Conservation (phyloP, 2,329 filamentous ascomycete genomes). For the Arachnomyces sp. region DNA sequence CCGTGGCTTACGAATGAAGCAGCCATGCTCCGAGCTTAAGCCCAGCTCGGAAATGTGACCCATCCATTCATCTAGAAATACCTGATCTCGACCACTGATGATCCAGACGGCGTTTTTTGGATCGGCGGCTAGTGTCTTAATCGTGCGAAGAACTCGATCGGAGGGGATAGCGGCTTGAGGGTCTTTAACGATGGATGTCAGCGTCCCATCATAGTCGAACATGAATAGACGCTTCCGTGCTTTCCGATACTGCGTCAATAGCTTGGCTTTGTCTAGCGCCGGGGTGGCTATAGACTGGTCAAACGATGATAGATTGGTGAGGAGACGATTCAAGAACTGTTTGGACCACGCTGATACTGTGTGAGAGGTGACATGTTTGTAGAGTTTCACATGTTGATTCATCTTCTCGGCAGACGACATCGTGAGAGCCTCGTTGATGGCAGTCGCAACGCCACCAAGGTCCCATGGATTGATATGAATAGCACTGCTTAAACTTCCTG, state of each 20-base stretch:
- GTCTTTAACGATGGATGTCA: conserved; percentile 91
- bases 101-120: conserved; percentile 91
- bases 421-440: conserved; percentile 72
- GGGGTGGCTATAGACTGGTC: conserved; percentile 72
- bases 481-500: conserved; percentile 73
- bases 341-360: conserved; percentile 82
- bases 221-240: conserved; percentile 82
- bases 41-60: conserved; percentile 84
- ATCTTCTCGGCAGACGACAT: conserved; percentile 62
- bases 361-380: conserved; percentile 75
- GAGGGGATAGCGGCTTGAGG: conserved; percentile 84
- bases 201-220: conserved; percentile 97
- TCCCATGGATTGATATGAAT: conserved; percentile 98
- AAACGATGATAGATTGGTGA: conserved; percentile 71
- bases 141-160: conserved; percentile 68
- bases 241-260: conserved; percentile 66
- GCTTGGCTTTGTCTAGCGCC: conserved; percentile 63
- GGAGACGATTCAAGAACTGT: conserved; percentile 68
- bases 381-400: conserved; percentile 65
- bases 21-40: conserved; percentile 95
- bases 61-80: conserved; percentile 82
- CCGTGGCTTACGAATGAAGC: conserved; percentile 80
- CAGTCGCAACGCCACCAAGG: conserved; percentile 70
- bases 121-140: conserved; percentile 73
- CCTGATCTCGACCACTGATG: conserved; percentile 88